These are phyloP conservation scores for Emergomyces orientalis DNA, from an alignment of 2,329 filamentous ascomycete species.

Conservation along the genomic window DNA sequence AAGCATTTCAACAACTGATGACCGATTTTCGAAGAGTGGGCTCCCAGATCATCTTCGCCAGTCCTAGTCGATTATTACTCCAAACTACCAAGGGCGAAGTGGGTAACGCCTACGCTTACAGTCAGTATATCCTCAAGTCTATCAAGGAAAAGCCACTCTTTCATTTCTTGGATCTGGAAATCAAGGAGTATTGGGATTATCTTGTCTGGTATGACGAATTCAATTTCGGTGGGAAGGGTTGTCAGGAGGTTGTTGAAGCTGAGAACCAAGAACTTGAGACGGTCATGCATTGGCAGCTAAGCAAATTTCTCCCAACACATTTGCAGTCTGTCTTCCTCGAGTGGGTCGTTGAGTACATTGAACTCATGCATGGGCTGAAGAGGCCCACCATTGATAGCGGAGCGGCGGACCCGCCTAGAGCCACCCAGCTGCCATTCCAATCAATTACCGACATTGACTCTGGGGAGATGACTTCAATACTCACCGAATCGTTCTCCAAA, in stretches of 20 bases:
- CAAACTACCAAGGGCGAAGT: constrained; percentile 97
- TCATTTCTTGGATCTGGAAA: constrained; percentile 92
- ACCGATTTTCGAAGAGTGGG: constrained; percentile 91
- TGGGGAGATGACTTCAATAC: constrained; percentile 53
- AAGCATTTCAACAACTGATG: constrained; percentile 95
- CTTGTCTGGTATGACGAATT: constrained; percentile 98
- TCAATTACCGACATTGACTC: constrained; percentile 50
- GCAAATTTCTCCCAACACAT: constrained; percentile 70
- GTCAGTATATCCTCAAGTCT: constrained; percentile 93
- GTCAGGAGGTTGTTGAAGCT: constrained; percentile 63
- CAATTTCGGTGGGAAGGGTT: constrained; percentile 95
- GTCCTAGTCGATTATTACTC: constrained; percentile 74
- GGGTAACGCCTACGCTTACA: constrained; percentile 92
- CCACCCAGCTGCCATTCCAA: constrained; percentile 53
- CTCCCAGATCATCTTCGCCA: constrained; percentile 92
- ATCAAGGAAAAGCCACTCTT: constrained; percentile 94
- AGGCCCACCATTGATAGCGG: constrained; percentile 48
- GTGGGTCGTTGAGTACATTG: constrained; percentile 90
- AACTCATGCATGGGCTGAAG: constrained; percentile 85
- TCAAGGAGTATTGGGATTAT: constrained; percentile 99
- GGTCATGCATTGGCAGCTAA: constrained; percentile 98
- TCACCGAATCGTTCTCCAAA: constrained; percentile 77
- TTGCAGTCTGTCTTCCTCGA: constrained; percentile 80
- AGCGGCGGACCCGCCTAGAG: constrained; percentile 47
- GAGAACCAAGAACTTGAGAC: constrained; percentile 77